phyloP scores from a whole-genome alignment of 2,329 filamentous ascomycete species.

The Ciborinia camelliae region DNA sequence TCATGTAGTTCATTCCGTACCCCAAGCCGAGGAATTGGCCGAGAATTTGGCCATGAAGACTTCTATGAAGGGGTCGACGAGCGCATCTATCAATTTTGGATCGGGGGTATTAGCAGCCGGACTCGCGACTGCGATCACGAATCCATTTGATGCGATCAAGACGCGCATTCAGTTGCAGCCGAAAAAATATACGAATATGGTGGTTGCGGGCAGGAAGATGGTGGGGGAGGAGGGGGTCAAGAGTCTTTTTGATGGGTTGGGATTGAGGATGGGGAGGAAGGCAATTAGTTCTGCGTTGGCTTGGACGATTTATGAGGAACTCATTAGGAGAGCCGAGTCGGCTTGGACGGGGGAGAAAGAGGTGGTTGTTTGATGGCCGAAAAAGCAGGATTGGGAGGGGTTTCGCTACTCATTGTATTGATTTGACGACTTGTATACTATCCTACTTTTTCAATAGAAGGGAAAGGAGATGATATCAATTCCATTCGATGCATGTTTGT shows the following conservation, averaged over 20 bases:
- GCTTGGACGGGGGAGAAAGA: constrained; percentile 22
- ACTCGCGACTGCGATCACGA: constrained; percentile 82
- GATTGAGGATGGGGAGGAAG: constrained; percentile 83
- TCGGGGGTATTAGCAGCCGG: constrained; percentile 79
- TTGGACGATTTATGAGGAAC: constrained; percentile 95
- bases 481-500: not conserved
- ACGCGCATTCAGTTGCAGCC: constrained; percentile 92
- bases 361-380: not conserved
- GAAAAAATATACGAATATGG: constrained; percentile 74
- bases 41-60: constrained; percentile 2
- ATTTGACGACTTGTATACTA: not conserved
- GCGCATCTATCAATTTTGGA: constrained; percentile 75
- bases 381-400: not conserved
- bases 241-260: constrained; percentile 81
- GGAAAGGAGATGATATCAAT: not conserved
- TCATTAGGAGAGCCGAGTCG: constrained; percentile 67
- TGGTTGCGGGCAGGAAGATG: constrained; percentile 74
- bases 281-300: constrained; percentile 90
- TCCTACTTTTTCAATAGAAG: not conserved
- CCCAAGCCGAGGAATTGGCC: constrained; percentile 26
- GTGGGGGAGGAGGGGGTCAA: constrained; percentile 74
- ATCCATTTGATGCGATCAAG: constrained; percentile 96
- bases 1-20: constrained; percentile 30
- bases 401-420: constrained; percentile 6
- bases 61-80: constrained; percentile 40